A percentile compares a stretch with the other conserved stretches of the same genome.
Conservation (phyloP, 2,329 filamentous ascomycete genomes). For the Pyrenophora teres region DNA sequence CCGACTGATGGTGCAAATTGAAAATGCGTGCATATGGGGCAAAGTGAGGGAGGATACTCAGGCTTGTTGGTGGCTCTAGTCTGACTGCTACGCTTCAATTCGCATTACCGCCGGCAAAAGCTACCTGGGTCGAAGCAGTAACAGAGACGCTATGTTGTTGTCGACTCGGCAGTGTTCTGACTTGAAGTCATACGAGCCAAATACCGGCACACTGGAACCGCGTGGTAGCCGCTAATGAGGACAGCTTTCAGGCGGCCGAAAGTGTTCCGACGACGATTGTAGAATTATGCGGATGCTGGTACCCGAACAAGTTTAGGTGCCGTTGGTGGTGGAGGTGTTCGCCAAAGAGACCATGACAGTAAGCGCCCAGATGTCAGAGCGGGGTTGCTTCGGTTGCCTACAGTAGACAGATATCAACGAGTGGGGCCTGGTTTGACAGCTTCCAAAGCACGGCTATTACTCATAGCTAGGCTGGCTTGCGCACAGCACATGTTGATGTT, state of each 20-base stretch:
- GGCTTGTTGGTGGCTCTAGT: no score
- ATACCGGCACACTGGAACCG: slow-evolving; percentile 1
- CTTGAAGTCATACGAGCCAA: neutral
- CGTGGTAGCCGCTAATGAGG: slow-evolving; percentile 6
- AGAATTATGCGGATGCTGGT: neutral
- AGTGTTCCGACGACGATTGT: slow-evolving; percentile 1
- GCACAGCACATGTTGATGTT: neutral
- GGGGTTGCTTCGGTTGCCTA: slow-evolving; percentile 15
- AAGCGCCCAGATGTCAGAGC: slow-evolving; percentile 32
- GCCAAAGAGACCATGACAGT: slow-evolving; percentile 29
- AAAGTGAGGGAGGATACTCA: no score
- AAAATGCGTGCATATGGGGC: no score
- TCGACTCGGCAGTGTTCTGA: neutral
- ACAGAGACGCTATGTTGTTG: neutral
- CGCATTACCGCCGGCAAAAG: no score
- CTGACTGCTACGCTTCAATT: no score
- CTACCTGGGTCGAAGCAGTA: no score
- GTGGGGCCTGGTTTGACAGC: slow-evolving; percentile 7
- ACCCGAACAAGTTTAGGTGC: slow-evolving; percentile 11
- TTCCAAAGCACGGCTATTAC: neutral
- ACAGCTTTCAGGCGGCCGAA: neutral
- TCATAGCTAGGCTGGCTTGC: slow-evolving; percentile 1
- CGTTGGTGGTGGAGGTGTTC: slow-evolving; percentile 21
- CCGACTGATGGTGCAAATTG: no score
- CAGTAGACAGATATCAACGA: neutral